Evolutionary conservation across 768 basidiomycete species (phyloP).

Genomic region (Leccinum rimulosum): DNA sequence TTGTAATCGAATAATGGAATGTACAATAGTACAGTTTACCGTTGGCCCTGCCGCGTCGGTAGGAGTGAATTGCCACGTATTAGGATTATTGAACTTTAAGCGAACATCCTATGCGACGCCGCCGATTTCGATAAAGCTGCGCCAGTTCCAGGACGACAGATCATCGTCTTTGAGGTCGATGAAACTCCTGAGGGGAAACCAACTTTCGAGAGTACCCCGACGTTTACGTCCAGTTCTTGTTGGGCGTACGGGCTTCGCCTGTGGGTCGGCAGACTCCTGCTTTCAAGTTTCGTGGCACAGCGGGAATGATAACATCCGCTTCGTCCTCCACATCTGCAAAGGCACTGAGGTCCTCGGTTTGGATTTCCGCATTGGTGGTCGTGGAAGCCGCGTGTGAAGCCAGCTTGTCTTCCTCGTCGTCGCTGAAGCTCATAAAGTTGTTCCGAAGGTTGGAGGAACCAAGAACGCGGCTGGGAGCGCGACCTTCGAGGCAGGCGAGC

Average conservation of each 20-base stretch:
- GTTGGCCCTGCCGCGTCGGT: constrained; percentile 7
- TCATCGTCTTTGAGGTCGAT: constrained; percentile 59
- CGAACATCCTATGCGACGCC: constrained; percentile 20
- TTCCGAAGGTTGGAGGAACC: constrained; percentile 21
- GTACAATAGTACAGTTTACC: neutral
- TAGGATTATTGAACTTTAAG: neutral
- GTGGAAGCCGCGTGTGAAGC: neutral
- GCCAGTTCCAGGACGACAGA: constrained; percentile 49
- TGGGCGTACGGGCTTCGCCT: constrained; percentile 8
- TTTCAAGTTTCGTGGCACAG: constrained; percentile 4
- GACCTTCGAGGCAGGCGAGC: constrained; percentile 64
- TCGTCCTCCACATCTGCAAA: constrained; percentile 35
- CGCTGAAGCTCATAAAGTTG: constrained; percentile 69
- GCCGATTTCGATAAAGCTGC: constrained; percentile 62
- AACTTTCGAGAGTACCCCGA: constrained; percentile 44
- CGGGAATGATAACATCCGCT: constrained; percentile 23
- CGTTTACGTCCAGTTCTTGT: constrained; percentile 28
- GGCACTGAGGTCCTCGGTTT: constrained; percentile 21
- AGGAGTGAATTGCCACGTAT: neutral
- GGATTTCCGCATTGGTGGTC: constrained; percentile 14
- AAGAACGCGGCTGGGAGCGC: constrained; percentile 21
- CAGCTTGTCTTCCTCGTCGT: constrained; percentile 53
- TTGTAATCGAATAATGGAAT: constrained; percentile 11
- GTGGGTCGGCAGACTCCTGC: constrained; percentile 3
- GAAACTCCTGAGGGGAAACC: constrained; percentile 62